A percentile compares a stretch with the other conserved stretches of the same genome.
Evolutionary conservation across 176 grass and related monocot genomes (phyloP).

Genomic region (Cymbopogon citratus): DNA sequence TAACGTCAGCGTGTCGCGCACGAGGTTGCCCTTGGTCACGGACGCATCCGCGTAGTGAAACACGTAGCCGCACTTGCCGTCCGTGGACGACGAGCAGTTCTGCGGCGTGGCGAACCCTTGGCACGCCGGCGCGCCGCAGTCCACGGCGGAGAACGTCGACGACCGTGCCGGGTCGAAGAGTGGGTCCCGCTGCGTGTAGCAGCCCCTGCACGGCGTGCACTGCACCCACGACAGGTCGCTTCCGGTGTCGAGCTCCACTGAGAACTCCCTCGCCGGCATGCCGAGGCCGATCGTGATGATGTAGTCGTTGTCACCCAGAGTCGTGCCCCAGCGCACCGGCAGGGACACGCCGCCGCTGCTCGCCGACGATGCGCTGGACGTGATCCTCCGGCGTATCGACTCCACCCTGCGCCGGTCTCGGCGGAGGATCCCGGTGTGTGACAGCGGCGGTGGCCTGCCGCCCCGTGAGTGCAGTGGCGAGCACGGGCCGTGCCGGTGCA

Average conservation of each 20-base stretch:
- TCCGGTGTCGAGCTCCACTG: constrained; percentile 67
- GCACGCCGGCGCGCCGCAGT: constrained; percentile 43
- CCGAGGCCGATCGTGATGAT: constrained; percentile 64
- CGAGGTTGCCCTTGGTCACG: constrained; percentile 48
- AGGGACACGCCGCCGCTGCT: constrained; percentile 25
- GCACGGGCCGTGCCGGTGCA: constrained; percentile 67
- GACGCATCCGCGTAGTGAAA: constrained; percentile 63
- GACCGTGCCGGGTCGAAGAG: no score
- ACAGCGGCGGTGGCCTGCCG: background rate
- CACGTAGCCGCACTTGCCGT: constrained; percentile 40
- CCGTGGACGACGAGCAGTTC: constrained; percentile 18
- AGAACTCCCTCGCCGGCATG: constrained; percentile 39
- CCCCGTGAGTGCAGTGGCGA: constrained; percentile 21
- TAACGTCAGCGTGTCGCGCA: constrained; percentile 54
- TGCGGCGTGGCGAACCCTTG: constrained; percentile 2
- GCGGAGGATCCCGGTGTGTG: constrained; percentile 39
- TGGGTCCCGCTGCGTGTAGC: no score
- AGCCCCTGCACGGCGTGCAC: constrained; percentile 15
- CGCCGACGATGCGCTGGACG: background rate
- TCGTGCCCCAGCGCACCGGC: constrained; percentile 33
- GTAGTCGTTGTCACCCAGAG: constrained; percentile 59
- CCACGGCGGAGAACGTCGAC: constrained; percentile 1
- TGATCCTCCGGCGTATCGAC: constrained; percentile 32
- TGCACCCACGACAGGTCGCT: constrained; percentile 78
- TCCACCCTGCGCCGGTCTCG: constrained; percentile 49